phyloP scores from a whole-genome alignment of 306 rosid genomes.

The Pueraria montana region DNA sequence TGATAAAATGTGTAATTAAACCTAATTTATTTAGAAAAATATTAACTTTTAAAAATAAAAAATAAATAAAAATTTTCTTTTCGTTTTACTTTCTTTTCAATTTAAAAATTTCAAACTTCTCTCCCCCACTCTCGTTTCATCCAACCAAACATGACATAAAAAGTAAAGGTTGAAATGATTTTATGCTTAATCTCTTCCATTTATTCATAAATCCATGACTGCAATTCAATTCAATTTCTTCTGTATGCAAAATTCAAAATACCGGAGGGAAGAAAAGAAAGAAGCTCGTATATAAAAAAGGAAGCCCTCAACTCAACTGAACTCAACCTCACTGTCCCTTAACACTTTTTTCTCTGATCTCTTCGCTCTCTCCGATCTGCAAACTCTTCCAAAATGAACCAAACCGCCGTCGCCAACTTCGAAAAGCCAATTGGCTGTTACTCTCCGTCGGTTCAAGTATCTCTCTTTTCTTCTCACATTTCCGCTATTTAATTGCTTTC shows the following conservation, averaged over 20 bases:
- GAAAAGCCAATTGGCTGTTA: slow-evolving; percentile 79
- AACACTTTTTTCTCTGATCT: not conserved
- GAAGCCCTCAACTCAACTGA: too few relatives aligned
- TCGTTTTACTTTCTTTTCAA: too few relatives aligned
- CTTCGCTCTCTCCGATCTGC: slow-evolving; percentile 41
- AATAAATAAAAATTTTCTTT: too few relatives aligned
- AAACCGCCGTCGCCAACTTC: slow-evolving; percentile 51
- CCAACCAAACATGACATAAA: too few relatives aligned
- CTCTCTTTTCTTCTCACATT: not conserved
- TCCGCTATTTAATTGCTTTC: not conserved
- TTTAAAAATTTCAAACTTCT: too few relatives aligned
- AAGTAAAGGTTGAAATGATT: too few relatives aligned
- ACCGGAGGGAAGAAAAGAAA: slow-evolving; percentile 15
- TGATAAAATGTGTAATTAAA: too few relatives aligned
- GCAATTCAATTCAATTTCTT: not conserved
- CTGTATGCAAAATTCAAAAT: not conserved
- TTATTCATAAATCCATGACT: too few relatives aligned
- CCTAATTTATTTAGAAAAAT: too few relatives aligned
- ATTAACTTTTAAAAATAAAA: too few relatives aligned
- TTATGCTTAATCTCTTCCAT: too few relatives aligned
- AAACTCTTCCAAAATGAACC: slow-evolving; percentile 46
- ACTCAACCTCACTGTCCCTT: not conserved
- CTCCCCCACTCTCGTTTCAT: too few relatives aligned
- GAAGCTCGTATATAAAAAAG: not conserved
- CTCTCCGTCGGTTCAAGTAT: slow-evolving; percentile 85